Base-by-base conservation (phyloP, 2,329 filamentous ascomycete species). In the Xylaria multiplex region DNA sequence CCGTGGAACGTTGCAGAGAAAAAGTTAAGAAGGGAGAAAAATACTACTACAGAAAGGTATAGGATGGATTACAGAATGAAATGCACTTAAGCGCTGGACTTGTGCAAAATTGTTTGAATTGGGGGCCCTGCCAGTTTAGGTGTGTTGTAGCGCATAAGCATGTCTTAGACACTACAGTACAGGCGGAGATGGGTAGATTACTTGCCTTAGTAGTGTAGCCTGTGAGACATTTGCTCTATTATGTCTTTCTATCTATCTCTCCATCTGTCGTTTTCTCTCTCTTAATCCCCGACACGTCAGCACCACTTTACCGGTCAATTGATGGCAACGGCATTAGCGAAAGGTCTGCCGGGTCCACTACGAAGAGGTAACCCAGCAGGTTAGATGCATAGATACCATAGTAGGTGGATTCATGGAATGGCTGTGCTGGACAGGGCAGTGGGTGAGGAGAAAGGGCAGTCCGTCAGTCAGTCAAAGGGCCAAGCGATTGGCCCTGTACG, bases 391-490 rank as follows among this genome's bases (percentile, higher is more conserved):
- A 19, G 35, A 9, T 27, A 27, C 27, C 5, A 5, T 27, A 27
- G 27, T 40, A 19, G 32, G 16, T 30, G 8, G 46, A 53, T 35
- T 30, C 42, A 32, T 46, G 55, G 30, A 24, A 42, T 59, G 56
- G 56, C 56, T 59, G 35, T 59, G 56, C 49, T 35, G 11, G 35
- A 14, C 54, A 32, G 42, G 42, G 58, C 56, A n/a, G 45, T 58
- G n/a, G 48, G 54, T 19, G 24, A 40, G 22, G 14, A 52, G 30
- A 32, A 37, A 6, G n/a, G n/a, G 11, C n/a, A 9, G 19, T 19
- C 19, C 19, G 19, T 19, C 19, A 19, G 19, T 19, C 19, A 19
- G 19, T 16, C 2, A 24, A 40, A 40, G 37, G 35, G 19, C 6
- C 9, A 22, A 16, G 50, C 6, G 16, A 27, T 27, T 5, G 27